Conservation (phyloP, 2,329 filamentous ascomycete species). For the Macrophomina pseudophaseolina region DNA sequence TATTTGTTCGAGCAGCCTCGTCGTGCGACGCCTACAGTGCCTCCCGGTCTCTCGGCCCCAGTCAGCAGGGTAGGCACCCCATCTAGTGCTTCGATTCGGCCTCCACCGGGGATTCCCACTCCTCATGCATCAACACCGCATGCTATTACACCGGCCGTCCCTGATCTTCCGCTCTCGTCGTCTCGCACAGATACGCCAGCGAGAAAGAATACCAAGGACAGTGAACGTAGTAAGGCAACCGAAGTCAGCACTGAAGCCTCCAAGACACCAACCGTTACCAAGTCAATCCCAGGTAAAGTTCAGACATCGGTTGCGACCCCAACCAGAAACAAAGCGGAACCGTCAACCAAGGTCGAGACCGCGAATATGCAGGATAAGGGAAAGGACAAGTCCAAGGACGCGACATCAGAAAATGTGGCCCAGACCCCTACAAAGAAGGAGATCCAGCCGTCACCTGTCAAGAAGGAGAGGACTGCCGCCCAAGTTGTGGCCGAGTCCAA, state of each 20-base stretch:
- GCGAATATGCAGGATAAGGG: not conserved
- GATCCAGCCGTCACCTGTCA: constrained; percentile 1
- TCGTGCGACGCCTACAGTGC: constrained; percentile 51
- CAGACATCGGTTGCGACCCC: constrained; percentile 2
- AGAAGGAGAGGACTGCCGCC: not conserved
- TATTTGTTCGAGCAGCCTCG: constrained; percentile 43
- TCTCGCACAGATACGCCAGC: constrained; percentile 23
- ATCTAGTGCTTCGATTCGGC: constrained; percentile 20
- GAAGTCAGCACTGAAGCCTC: constrained; percentile 23
- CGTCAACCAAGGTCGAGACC: not conserved
- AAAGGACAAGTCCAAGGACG: not conserved
- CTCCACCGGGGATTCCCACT: constrained; percentile 22
- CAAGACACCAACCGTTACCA: constrained; percentile 25
- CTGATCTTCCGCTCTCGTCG: constrained; percentile 21
- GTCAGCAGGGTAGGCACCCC: constrained; percentile 29
- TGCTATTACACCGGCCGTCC: constrained; percentile 20
- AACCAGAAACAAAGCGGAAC: not conserved
- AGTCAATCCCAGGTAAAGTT: constrained; percentile 26
- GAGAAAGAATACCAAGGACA: constrained; percentile 19
- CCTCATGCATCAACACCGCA: constrained; percentile 13
- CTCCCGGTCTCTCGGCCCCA: constrained; percentile 49
- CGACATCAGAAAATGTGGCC: not conserved
- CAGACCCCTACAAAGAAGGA: not conserved
- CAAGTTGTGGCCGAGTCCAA: constrained; percentile 4
- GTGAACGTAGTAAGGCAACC: constrained; percentile 25